These are phyloP conservation scores for Xylaria sp. DNA, from an alignment of 2,329 filamentous ascomycete genomes.

Conservation along the genomic window DNA sequence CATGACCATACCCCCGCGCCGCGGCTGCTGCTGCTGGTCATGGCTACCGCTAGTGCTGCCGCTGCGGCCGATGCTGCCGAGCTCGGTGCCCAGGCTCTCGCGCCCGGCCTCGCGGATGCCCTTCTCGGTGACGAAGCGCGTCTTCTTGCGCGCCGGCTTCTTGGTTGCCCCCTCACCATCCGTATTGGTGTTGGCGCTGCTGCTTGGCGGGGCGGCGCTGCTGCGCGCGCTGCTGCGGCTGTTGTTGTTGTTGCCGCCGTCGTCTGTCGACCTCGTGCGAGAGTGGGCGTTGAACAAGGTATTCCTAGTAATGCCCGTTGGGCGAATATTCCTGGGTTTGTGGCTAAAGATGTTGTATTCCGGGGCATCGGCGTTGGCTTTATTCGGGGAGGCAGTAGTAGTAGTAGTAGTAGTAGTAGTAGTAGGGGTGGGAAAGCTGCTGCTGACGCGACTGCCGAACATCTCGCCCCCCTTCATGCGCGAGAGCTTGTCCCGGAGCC, in stretches of 20 bases:
- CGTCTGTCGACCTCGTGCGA: too few species aligned
- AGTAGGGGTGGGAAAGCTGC: too few species aligned
- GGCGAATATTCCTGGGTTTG: too few species aligned
- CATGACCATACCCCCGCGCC: conserved; percentile 21
- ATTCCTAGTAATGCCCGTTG: too few species aligned
- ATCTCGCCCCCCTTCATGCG: conserved; percentile 65
- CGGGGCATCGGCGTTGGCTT: too few species aligned
- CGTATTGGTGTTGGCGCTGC: background rate
- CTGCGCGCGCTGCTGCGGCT: conserved; percentile 7
- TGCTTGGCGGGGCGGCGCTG: background rate
- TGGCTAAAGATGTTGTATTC: too few species aligned
- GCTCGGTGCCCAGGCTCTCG: conserved; percentile 68
- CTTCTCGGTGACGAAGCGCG: conserved; percentile 76
- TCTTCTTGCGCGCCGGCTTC: conserved; percentile 69
- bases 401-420: background rate
- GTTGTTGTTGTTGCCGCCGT: background rate
- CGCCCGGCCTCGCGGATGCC: conserved; percentile 77
- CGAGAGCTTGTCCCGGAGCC: conserved; percentile 57
- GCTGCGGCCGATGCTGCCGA: conserved; percentile 20
- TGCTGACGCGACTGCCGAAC: too few species aligned
- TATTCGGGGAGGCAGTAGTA: too few species aligned
- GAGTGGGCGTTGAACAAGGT: too few species aligned
- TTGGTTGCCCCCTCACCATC: conserved; percentile 12
- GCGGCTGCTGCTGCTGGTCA: background rate
- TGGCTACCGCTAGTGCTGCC: background rate